These are phyloP conservation scores for Shiraia sp. DNA, from an alignment of 2,329 filamentous ascomycete genomes.

Conservation along the genomic window DNA sequence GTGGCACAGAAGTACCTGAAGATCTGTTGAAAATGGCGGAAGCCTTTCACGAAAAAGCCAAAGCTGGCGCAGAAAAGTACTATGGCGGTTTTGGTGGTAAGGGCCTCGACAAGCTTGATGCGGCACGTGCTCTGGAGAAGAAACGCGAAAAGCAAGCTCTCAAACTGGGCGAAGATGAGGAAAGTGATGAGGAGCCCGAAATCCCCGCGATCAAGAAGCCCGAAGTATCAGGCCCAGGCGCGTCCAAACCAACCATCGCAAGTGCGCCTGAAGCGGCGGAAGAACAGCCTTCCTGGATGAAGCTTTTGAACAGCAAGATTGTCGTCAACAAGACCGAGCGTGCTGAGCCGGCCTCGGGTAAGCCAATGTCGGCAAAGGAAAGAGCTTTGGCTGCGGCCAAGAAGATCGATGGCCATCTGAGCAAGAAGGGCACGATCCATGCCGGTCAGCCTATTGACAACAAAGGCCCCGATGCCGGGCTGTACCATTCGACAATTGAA, in stretches of 20 bases:
- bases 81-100: conserved; percentile 89
- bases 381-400: conserved; percentile 89
- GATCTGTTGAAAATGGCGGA: conserved; percentile 63
- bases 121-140: conserved; percentile 85
- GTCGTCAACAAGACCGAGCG: conserved; percentile 73
- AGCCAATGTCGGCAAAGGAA: conserved; percentile 66
- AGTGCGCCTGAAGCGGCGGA: conserved; percentile 14
- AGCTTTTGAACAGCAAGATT: conserved; percentile 66
- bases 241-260: conserved; percentile 33
- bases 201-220: conserved; percentile 64
- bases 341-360: conserved; percentile 54
- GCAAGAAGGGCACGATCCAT: conserved; percentile 84
- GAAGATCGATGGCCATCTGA: conserved; percentile 87
- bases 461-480: conserved; percentile 94
- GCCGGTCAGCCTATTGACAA: conserved; percentile 96
- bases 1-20: conserved; percentile 80
- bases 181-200: conserved; percentile 74
- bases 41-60: conserved; percentile 85
- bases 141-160: conserved; percentile 75
- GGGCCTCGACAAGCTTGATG: conserved; percentile 87
- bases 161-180: conserved; percentile 86
- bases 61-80: conserved; percentile 87
- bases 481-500: conserved; percentile 94
- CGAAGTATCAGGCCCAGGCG: conserved; percentile 36
- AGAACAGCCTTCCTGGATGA: conserved; percentile 36